These are phyloP conservation scores for Paecilomyces niveus DNA, from an alignment of 2,329 filamentous ascomycete genomes.

Conservation along the genomic window DNA sequence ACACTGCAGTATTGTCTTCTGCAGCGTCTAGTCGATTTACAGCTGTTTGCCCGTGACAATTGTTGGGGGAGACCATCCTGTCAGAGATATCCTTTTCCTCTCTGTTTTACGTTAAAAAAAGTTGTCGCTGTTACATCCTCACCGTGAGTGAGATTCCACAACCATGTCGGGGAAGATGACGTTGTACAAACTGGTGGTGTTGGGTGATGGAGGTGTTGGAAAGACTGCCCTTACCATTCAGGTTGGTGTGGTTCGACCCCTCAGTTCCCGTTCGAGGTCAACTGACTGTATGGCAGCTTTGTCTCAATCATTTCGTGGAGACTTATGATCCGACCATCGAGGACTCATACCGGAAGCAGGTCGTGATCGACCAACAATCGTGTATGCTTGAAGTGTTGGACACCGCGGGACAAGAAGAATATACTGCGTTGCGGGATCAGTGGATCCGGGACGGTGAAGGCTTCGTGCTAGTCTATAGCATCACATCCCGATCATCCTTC, in stretches of 20 bases:
- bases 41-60: background rate
- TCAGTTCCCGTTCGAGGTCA: conserved; percentile 1
- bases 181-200: conserved; percentile 89
- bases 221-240: conserved; percentile 91
- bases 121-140: background rate
- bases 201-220: conserved; percentile 88
- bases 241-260: conserved; percentile 30
- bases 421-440: conserved; percentile 91
- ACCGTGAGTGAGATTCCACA: conserved; percentile 7
- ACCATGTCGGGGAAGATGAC: conserved; percentile 90
- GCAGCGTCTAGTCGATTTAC: background rate
- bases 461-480: conserved; percentile 96
- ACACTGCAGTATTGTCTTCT: background rate
- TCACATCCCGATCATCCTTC: conserved; percentile 93
- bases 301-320: conserved; percentile 96
- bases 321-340: conserved; percentile 68
- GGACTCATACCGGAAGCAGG: conserved; percentile 62
- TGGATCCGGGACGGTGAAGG: conserved; percentile 98
- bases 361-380: conserved; percentile 81
- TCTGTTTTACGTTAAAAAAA: background rate
- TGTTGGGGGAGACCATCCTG: background rate
- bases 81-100: conserved; percentile 1
- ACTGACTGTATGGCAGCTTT: conserved; percentile 54
- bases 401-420: conserved; percentile 97
- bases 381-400: conserved; percentile 95